phyloP scores from a whole-genome alignment of 192 early-diverging fungal genomes.

The Rhizophagus prolifer region DNA sequence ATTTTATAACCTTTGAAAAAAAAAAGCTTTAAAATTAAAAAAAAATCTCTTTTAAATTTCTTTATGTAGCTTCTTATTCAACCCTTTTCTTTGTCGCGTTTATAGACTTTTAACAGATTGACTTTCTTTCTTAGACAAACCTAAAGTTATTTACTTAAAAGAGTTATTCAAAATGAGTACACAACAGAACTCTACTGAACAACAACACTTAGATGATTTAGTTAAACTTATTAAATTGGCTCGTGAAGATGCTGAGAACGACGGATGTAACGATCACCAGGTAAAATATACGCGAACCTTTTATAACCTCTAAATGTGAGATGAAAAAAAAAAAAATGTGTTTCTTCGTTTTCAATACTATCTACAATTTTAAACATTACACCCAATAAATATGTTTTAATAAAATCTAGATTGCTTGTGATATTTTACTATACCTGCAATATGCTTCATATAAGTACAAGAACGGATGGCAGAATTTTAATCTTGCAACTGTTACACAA shows the following conservation, averaged over 20 bases:
- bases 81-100: not conserved
- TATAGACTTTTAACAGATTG: not conserved
- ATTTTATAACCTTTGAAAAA: no score
- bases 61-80: not conserved
- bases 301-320: no score
- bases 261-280: not conserved
- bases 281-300: not conserved
- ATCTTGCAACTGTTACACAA: not conserved
- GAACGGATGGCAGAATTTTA: not conserved
- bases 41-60: no score
- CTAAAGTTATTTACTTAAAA: not conserved
- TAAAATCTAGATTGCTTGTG: not conserved
- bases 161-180: not conserved
- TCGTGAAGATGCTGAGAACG: not conserved
- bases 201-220: not conserved
- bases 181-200: not conserved
- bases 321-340: no score
- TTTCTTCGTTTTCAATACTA: no score
- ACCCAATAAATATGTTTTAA: no score
- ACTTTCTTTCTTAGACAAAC: not conserved
- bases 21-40: not conserved
- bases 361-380: no score
- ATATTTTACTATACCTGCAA: not conserved
- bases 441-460: not conserved
- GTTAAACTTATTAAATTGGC: not conserved